phyloP scores from a whole-genome alignment of 192 early-diverging fungal genomes.

The Phlyctochytrium arcticum region DNA sequence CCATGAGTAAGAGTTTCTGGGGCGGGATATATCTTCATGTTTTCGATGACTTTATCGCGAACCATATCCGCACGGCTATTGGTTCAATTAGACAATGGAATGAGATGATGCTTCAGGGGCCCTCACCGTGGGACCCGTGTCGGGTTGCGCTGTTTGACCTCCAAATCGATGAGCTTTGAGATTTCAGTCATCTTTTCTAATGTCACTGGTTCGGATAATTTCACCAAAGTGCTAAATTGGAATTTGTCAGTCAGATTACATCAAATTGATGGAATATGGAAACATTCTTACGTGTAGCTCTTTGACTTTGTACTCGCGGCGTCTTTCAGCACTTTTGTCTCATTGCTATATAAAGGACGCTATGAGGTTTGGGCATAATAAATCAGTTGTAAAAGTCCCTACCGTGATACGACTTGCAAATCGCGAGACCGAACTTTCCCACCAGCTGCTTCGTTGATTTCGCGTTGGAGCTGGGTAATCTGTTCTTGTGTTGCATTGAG shows the following conservation, averaged over 20 bases:
- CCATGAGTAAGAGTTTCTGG: no score
- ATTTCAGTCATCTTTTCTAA: constrained; percentile 15
- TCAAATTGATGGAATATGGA: background rate
- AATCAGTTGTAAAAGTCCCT: background rate
- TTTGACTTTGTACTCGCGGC: constrained; percentile 45
- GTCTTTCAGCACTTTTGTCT: constrained; percentile 39
- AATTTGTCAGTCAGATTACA: background rate
- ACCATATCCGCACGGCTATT: constrained; percentile 38
- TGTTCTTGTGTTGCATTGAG: constrained; percentile 11
- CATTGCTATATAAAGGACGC: constrained; percentile 15
- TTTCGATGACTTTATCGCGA: constrained; percentile 44
- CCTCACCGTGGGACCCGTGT: constrained; percentile 40
- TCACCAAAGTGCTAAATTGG: constrained; percentile 26
- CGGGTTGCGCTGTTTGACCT: constrained; percentile 43
- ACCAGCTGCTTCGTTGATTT: constrained; percentile 29
- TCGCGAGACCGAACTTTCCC: constrained; percentile 31
- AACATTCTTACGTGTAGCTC: constrained; percentile 31
- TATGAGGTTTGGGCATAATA: background rate
- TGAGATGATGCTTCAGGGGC: background rate
- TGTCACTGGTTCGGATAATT: constrained; percentile 24
- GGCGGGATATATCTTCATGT: constrained; percentile 20
- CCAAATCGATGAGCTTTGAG: constrained; percentile 21
- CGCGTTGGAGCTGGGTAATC: constrained; percentile 27
- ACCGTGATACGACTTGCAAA: constrained; percentile 38
- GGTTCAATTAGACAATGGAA: background rate